A percentile compares a stretch with the other conserved stretches of the same genome.
Evolutionary conservation across 495 filamentous ascomycete genomes (phyloP).

Genomic region (Penicillium paradoxum): DNA sequence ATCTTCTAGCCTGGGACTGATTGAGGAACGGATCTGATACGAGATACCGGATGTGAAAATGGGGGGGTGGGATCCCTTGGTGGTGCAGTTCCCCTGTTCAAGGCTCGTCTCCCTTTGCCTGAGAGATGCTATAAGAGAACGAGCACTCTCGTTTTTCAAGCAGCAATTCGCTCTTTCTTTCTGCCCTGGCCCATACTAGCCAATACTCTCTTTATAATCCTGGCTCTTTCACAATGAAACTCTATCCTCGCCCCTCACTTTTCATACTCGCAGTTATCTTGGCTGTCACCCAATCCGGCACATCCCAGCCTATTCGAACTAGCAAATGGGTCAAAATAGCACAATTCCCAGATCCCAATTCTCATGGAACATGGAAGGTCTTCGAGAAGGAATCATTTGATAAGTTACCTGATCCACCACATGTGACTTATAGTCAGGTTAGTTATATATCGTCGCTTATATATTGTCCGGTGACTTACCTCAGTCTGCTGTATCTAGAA

Average conservation of each 20-base stretch:
- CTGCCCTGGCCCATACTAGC: background rate
- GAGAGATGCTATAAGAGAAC: background rate
- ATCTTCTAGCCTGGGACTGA: background rate
- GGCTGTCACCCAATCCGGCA: constrained; percentile 4
- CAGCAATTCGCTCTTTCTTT: background rate
- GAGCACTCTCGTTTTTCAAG: background rate
- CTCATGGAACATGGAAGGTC: constrained; percentile 5
- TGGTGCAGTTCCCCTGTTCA: background rate
- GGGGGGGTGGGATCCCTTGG: background rate
- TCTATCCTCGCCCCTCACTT: background rate
- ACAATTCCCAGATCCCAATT: background rate
- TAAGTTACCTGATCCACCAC: background rate
- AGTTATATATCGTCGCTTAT: background rate
- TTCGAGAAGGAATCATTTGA: constrained; percentile 3
- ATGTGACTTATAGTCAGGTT: constrained; percentile 4
- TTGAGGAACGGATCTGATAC: background rate
- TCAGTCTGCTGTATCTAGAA: background rate
- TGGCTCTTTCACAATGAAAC: background rate
- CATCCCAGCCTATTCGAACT: constrained; percentile 14
- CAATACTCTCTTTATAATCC: background rate
- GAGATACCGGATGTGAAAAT: background rate
- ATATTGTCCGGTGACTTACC: background rate
- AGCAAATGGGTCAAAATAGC: constrained; percentile 9
- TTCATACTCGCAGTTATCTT: constrained; percentile 10
- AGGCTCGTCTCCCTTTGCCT: background rate